Evolutionary conservation across 129 eudicot genomes (phyloP).

Genomic region (Calendula officinalis): DNA sequence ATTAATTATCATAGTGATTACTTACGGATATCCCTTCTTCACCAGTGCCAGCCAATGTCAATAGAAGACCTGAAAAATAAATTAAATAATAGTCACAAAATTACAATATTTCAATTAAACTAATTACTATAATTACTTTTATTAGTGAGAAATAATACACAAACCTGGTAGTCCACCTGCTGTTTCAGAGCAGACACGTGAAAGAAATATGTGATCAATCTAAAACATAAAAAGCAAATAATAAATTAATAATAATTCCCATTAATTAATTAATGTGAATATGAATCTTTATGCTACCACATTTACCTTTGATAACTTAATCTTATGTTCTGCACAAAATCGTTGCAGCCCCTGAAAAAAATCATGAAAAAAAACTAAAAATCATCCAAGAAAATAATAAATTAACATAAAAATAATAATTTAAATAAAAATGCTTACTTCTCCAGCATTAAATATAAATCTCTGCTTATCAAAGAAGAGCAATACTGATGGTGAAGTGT

Average conservation of each 20-base stretch:
- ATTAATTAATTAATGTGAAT: not conserved
- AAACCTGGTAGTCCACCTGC: constrained; percentile 97
- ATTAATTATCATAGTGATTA: constrained; percentile 11
- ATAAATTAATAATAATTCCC: not conserved
- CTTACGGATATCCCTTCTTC: constrained; percentile 94
- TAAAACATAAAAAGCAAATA: constrained; percentile 18
- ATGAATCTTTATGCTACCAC: not conserved
- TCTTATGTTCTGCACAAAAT: constrained; percentile 87
- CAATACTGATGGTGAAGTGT: constrained; percentile 85
- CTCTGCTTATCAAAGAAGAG: constrained; percentile 91
- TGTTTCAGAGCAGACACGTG: constrained; percentile 98
- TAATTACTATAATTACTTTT: not conserved
- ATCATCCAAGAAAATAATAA: not conserved
- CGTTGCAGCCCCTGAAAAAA: constrained; percentile 82
- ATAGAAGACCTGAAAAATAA: constrained; percentile 70
- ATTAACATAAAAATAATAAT: not conserved
- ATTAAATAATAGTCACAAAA: not conserved
- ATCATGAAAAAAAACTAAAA: not conserved
- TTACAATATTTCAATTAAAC: not conserved
- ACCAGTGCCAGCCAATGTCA: constrained; percentile 89
- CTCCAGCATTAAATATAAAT: constrained; percentile 94
- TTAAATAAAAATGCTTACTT: constrained; percentile 48
- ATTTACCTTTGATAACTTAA: constrained; percentile 82
- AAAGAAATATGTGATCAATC: constrained; percentile 97
- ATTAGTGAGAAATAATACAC: not conserved